Percentiles rank a stretch among this genome's conserved stretches.
These are phyloP conservation scores for Blastocystis sp. DNA, from an alignment of 352 stramenopile genomes.

Conservation along the genomic window DNA sequence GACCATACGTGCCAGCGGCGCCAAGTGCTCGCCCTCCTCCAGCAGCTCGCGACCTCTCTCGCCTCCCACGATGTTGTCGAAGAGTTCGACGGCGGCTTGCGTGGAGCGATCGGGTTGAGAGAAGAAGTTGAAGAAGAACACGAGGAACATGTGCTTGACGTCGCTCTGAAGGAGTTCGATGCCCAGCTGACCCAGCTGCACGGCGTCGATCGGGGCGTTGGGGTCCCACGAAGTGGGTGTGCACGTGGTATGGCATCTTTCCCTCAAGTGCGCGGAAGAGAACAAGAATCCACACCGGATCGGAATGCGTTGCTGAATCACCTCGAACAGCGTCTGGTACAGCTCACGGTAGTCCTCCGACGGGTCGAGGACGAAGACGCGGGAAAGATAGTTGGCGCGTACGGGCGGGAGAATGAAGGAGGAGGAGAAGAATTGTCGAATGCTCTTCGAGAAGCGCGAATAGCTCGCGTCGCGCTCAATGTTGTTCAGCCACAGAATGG, in stretches of 20 bases:
- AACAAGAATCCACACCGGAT: constrained; percentile 77
- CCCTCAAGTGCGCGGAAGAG: background rate
- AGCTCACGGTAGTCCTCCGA: constrained; percentile 20
- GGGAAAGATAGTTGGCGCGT: constrained; percentile 79
- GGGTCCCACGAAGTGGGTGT: background rate
- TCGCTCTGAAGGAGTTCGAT: background rate
- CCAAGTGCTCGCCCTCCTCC: background rate
- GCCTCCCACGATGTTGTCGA: background rate
- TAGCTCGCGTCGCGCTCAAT: constrained; percentile 80
- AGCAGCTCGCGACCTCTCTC: background rate
- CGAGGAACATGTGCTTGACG: background rate
- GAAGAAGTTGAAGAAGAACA: constrained; percentile 40
- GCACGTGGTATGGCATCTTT: background rate
- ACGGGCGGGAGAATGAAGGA: constrained; percentile 77
- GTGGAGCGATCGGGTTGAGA: background rate
- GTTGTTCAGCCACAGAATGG: constrained; percentile 79
- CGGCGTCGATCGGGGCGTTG: background rate
- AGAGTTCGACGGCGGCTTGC: background rate
- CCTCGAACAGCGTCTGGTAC: constrained; percentile 38
- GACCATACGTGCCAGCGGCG: background rate
- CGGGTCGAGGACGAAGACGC: constrained; percentile 78
- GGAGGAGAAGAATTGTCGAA: constrained; percentile 77
- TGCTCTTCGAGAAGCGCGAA: constrained; percentile 70
- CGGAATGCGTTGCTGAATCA: constrained; percentile 74
- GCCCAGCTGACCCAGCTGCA: background rate